A percentile compares a stretch with the other conserved stretches of the same genome.
Conservation (phyloP, 139 green algal genomes). For the Pseudopediastrum boryanum region DNA sequence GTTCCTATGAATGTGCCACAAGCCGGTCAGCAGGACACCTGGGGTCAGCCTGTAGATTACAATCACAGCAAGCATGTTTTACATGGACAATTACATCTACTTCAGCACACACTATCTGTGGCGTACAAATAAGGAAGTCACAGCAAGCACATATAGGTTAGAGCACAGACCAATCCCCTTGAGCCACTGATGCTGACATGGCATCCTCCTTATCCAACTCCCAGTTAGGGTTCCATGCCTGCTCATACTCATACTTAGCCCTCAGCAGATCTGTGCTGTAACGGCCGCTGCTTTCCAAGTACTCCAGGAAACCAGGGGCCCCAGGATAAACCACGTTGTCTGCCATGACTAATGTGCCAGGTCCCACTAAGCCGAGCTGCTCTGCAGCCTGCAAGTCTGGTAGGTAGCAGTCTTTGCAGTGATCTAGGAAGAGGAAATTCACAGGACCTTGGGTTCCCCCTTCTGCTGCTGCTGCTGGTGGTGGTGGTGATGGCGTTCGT, state of each 20-base stretch:
- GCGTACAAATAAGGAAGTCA: too few relatives aligned
- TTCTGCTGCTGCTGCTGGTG: slow-evolving; percentile 18
- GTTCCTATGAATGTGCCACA: too few relatives aligned
- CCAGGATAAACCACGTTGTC: slow-evolving; percentile 38
- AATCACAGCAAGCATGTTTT: too few relatives aligned
- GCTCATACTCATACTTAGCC: slow-evolving; percentile 33
- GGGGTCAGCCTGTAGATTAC: too few relatives aligned
- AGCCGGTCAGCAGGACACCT: too few relatives aligned
- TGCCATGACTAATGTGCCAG: slow-evolving; percentile 25
- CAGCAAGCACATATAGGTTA: too few relatives aligned
- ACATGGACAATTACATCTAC: too few relatives aligned
- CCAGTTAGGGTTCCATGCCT: slow-evolving; percentile 35
- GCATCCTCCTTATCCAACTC: slow-evolving; percentile 32
- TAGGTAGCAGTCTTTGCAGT: slow-evolving; percentile 38
- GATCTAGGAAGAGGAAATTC: slow-evolving; percentile 41
- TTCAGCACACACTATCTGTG: too few relatives aligned
- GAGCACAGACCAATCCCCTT: too few relatives aligned
- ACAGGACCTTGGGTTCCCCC: slow-evolving; percentile 1
- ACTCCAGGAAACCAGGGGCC: slow-evolving; percentile 27
- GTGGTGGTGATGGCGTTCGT: not conserved
- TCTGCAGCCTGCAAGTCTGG: slow-evolving; percentile 34
- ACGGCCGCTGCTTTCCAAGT: slow-evolving; percentile 16
- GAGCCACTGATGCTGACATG: slow-evolving; percentile 19
- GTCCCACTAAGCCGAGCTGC: slow-evolving; percentile 19
- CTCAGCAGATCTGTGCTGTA: slow-evolving; percentile 23